These are phyloP conservation scores for Coelastrella sp. DNA, from an alignment of 139 green algal genomes.

Conservation along the genomic window DNA sequence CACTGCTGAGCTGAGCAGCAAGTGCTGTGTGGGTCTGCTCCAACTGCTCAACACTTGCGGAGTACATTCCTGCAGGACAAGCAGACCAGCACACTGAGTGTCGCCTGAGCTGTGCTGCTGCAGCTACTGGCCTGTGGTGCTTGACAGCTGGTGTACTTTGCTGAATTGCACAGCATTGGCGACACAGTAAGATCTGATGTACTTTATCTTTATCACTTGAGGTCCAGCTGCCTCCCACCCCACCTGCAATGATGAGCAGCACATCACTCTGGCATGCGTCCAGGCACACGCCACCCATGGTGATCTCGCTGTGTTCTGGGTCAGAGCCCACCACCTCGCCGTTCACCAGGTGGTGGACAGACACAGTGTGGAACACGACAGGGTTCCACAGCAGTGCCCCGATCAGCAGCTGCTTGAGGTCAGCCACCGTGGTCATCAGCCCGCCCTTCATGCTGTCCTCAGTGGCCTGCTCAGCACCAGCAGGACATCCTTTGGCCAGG, in stretches of 20 bases:
- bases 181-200: not conserved
- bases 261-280: slow-evolving; percentile 11
- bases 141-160: too few relatives aligned
- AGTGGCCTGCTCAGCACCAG: slow-evolving; percentile 1
- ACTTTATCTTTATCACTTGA: not conserved
- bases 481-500: not conserved
- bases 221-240: not conserved
- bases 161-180: not conserved
- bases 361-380: not conserved
- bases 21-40: not conserved
- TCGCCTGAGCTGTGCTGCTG: not conserved
- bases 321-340: slow-evolving; percentile 4
- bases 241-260: slow-evolving; percentile 35
- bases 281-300: slow-evolving; percentile 18
- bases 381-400: slow-evolving; percentile 37
- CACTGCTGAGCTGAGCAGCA: not conserved
- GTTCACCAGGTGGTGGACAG: slow-evolving; percentile 26
- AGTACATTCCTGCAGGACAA: slow-evolving; percentile 24
- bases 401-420: slow-evolving; percentile 46
- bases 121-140: not conserved
- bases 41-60: not conserved
- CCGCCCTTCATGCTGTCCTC: slow-evolving; percentile 36
- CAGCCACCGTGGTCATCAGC: slow-evolving; percentile 6
- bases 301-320: slow-evolving; percentile 19
- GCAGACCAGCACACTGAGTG: not conserved